Evolutionary conservation across 2,329 filamentous ascomycete species (phyloP).

Genomic region (Fusarium sp.): DNA sequence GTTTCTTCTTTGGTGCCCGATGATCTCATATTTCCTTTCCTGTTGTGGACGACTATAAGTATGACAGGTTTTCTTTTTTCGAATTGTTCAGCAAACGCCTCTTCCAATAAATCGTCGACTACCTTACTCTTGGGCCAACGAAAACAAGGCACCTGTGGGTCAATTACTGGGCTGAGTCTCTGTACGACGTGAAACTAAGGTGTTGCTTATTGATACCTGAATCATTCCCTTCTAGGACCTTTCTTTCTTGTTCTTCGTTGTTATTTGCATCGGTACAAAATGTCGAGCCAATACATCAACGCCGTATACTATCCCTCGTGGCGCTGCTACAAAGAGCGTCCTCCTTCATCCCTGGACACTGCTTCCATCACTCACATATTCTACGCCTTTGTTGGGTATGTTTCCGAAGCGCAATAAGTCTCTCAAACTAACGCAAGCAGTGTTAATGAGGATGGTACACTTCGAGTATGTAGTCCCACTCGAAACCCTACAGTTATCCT

Average conservation of each 20-base stretch:
- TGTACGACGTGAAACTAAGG: slow-evolving; percentile 13
- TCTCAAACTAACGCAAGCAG: slow-evolving; percentile 37
- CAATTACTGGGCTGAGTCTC: slow-evolving; percentile 1
- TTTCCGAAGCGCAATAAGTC: background rate
- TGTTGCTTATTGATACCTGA: slow-evolving; percentile 13
- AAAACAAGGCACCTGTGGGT: background rate
- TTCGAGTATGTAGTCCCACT: slow-evolving; percentile 51
- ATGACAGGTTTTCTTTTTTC: background rate
- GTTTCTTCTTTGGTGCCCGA: background rate
- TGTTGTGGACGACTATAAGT: background rate
- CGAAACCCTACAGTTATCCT: background rate
- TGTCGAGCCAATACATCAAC: slow-evolving; percentile 43
- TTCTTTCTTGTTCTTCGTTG: background rate
- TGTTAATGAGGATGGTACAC: slow-evolving; percentile 46
- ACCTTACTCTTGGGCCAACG: background rate
- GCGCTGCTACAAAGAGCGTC: slow-evolving; percentile 67
- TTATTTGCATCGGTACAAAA: background rate
- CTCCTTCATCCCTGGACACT: slow-evolving; percentile 66
- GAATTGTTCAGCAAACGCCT: background rate
- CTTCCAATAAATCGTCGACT: background rate
- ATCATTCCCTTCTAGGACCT: background rate
- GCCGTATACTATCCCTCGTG: slow-evolving; percentile 72
- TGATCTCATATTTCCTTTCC: background rate
- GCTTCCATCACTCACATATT: slow-evolving; percentile 69
- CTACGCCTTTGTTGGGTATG: slow-evolving; percentile 68